Evolutionary conservation across 108 stramenopile species (phyloP), one percentile per base, ranked within the genome.

Genomic region (Cyclotella choctawhatcheeana): DNA sequence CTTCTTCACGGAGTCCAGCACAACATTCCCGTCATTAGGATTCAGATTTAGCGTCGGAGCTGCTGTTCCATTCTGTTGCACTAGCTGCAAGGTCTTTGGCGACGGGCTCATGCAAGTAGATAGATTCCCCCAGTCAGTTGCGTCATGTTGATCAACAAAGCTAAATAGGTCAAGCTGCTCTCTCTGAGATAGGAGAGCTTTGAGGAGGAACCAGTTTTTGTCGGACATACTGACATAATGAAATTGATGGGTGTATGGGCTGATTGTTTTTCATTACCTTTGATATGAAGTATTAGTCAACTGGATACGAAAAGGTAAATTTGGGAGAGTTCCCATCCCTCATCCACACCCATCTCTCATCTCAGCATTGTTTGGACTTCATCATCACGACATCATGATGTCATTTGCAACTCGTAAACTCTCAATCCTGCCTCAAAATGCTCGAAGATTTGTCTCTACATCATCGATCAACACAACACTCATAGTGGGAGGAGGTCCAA

Each of bases 401-500:
- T n/a, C n/a, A n/a, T n/a, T n/a, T n/a, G n/a, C n/a, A n/a, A n/a
- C n/a, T n/a, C n/a, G n/a, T n/a, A n/a, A n/a, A n/a, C n/a, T n/a
- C n/a, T n/a, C n/a, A n/a, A n/a, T n/a, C n/a, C n/a, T n/a, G n/a
- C n/a, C n/a, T n/a, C n/a, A n/a, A n/a, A n/a, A n/a, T n/a, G n/a
- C n/a, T n/a, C n/a, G n/a, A n/a, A n/a, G n/a, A n/a, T n/a, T n/a
- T n/a, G n/a, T n/a, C n/a, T n/a, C n/a, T n/a, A n/a, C n/a, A n/a
- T n/a, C n/a, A n/a, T n/a, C n/a, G n/a, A n/a, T n/a, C 44, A 64
- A 47, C 64, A 50, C 83, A 60, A 82, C 82, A 8, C 81, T 88
- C 14, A 84, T 92, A 40, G 66, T 89, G 20, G 88, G 91, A 27
- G 88, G 86, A 10, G 88, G 91, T 32, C 85, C 84, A 0, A 65